These are phyloP conservation scores for Phylloporus sp. DNA, from an alignment of 768 basidiomycete species.

Conservation along the genomic window DNA sequence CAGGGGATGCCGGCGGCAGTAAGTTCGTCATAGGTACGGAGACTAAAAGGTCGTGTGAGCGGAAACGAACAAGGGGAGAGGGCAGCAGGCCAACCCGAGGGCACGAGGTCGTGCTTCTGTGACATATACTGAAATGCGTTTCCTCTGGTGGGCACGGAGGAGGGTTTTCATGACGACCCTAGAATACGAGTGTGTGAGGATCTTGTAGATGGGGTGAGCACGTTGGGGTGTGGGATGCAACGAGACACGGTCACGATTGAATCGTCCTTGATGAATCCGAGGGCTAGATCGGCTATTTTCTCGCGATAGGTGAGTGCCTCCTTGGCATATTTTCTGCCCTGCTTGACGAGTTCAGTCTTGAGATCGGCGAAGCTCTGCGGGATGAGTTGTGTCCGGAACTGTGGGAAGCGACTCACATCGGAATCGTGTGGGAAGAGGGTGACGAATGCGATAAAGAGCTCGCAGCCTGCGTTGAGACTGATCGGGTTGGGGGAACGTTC, in stretches of 20 bases:
- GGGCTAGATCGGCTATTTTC: slow-evolving; percentile 85
- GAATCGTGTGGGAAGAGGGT: slow-evolving; percentile 81
- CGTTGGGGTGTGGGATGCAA: slow-evolving; percentile 11
- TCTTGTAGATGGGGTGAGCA: slow-evolving; percentile 44
- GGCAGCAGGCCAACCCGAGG: slow-evolving; percentile 58
- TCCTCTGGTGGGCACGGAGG: slow-evolving; percentile 82
- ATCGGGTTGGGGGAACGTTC: slow-evolving; percentile 70
- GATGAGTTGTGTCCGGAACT: slow-evolving; percentile 6
- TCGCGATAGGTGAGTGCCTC: slow-evolving; percentile 82
- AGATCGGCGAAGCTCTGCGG: slow-evolving; percentile 76
- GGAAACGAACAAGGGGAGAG: neutral
- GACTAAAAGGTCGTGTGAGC: slow-evolving; percentile 39
- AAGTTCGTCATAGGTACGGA: slow-evolving; percentile 87
- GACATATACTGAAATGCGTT: slow-evolving; percentile 96
- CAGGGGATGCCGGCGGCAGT: slow-evolving; percentile 90
- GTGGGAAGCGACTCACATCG: slow-evolving; percentile 47
- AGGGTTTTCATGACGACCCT: slow-evolving; percentile 93
- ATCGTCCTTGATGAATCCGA: slow-evolving; percentile 93
- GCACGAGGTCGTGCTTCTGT: slow-evolving; percentile 92
- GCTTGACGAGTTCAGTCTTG: slow-evolving; percentile 77
- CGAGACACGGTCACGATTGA: slow-evolving; percentile 59
- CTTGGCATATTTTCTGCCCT: slow-evolving; percentile 72
- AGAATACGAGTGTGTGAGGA: slow-evolving; percentile 95
- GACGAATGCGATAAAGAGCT: slow-evolving; percentile 87
- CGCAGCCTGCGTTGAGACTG: slow-evolving; percentile 83